A percentile compares a stretch with the other conserved stretches of the same genome.
These are phyloP conservation scores for Carex pumila DNA, from an alignment of 176 grass and related monocot species.

Conservation along the genomic window DNA sequence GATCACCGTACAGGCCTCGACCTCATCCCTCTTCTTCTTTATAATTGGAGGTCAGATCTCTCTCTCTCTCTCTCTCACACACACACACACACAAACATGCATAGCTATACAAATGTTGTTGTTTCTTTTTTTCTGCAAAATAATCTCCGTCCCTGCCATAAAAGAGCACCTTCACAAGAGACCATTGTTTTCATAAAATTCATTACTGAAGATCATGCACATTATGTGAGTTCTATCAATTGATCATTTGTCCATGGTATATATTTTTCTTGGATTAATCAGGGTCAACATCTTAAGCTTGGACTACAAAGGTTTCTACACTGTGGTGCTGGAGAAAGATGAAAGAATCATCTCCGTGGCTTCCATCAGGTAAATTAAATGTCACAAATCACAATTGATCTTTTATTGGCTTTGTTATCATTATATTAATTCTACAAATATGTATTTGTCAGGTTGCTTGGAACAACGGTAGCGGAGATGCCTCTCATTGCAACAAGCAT, in stretches of 20 bases:
- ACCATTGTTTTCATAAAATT: neutral
- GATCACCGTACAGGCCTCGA: conserved; percentile 82
- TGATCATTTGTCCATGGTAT: neutral
- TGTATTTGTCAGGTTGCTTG: conserved; percentile 56
- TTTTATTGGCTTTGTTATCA: neutral
- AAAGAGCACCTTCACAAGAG: neutral
- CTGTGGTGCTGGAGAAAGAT: conserved; percentile 70
- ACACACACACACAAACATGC: too few relatives aligned
- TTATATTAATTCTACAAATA: neutral
- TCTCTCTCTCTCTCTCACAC: neutral
- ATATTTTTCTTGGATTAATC: conserved; percentile 15
- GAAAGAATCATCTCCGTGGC: conserved; percentile 74
- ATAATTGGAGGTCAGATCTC: conserved; percentile 58
- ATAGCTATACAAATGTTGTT: too few relatives aligned
- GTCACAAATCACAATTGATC: neutral
- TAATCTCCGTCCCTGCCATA: neutral
- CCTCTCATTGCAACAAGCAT: conserved; percentile 64
- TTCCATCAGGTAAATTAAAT: conserved; percentile 63
- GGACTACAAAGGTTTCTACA: conserved; percentile 80
- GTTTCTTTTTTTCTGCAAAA: too few relatives aligned
- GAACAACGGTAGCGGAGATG: conserved; percentile 65
- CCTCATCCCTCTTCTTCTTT: conserved; percentile 88
- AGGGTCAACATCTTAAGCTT: conserved; percentile 62
- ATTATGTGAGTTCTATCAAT: neutral
- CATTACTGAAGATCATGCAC: neutral